Percentiles rank a stretch among this genome's conserved stretches.
Conservation (phyloP, 2,329 filamentous ascomycete species). For the Venturia oleaginea region DNA sequence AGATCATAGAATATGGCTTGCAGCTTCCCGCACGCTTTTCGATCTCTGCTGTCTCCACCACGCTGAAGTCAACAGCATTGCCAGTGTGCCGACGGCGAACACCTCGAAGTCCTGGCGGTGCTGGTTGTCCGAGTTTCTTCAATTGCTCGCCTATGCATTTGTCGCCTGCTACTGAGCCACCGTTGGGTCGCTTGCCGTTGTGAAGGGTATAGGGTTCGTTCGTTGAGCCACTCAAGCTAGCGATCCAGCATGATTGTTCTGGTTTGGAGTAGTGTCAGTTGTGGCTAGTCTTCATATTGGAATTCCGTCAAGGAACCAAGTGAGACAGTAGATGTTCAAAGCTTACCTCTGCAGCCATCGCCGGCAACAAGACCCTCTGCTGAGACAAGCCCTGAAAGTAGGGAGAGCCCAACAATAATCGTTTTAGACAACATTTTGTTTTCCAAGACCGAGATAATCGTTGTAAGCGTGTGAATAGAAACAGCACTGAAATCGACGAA, state of each 20-base stretch:
- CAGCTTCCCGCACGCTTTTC: neutral
- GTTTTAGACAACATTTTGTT: neutral
- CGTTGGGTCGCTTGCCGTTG: neutral
- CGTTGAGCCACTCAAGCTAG: neutral
- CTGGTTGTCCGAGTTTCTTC: neutral
- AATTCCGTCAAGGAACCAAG: neutral
- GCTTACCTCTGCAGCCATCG: neutral
- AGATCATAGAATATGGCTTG: slow-evolving; percentile 4
- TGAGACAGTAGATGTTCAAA: neutral
- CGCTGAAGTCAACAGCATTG: neutral
- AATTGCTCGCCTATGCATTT: neutral
- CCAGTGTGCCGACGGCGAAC: neutral
- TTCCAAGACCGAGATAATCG: neutral
- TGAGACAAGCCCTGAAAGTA: neutral
- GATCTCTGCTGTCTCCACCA: neutral
- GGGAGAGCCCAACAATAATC: slow-evolving; percentile 13
- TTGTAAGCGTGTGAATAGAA: neutral
- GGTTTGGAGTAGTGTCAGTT: neutral
- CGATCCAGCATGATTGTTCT: slow-evolving; percentile 7
- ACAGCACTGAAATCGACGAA: neutral
- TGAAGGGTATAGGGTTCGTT: neutral
- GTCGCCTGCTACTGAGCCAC: neutral
- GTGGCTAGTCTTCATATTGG: neutral
- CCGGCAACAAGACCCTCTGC: neutral
- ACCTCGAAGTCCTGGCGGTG: neutral